These are phyloP conservation scores for Xylaria hypoxylon DNA, from an alignment of 2,329 filamentous ascomycete genomes.

Conservation along the genomic window DNA sequence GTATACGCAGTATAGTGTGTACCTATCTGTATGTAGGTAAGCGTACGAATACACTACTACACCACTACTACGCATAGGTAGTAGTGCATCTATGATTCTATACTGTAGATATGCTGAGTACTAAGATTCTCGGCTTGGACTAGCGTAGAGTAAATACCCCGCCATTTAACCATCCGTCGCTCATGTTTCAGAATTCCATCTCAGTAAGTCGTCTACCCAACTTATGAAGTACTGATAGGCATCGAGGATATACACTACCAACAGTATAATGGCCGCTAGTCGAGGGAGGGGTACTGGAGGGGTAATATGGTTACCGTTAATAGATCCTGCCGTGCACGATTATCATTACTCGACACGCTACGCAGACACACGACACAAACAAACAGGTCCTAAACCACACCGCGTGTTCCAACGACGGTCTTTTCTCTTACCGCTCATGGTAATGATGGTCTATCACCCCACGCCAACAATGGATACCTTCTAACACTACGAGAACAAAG, in stretches of 20 bases:
- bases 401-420: background rate
- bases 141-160: slow-evolving; percentile 30
- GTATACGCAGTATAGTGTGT: no score
- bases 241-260: slow-evolving; percentile 19
- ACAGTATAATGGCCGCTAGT: slow-evolving; percentile 11
- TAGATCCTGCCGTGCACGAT: slow-evolving; percentile 16
- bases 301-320: slow-evolving; percentile 7
- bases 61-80: no score
- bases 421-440: slow-evolving; percentile 13
- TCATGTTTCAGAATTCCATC: slow-evolving; percentile 37
- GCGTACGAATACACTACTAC: no score
- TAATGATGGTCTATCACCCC: slow-evolving; percentile 15
- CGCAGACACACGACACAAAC: slow-evolving; percentile 3
- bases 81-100: no score
- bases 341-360: slow-evolving; percentile 21
- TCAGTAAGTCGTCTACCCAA: slow-evolving; percentile 7
- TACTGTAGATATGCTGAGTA: no score
- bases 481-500: background rate
- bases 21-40: no score
- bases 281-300: slow-evolving; percentile 17
- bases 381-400: background rate
- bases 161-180: slow-evolving; percentile 28
- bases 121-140: no score
- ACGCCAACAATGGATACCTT: slow-evolving; percentile 1
- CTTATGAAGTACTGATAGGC: slow-evolving; percentile 6